Base-by-base conservation (phyloP, 2,329 filamentous ascomycete species). In the Furcasterigmium furcatum region DNA sequence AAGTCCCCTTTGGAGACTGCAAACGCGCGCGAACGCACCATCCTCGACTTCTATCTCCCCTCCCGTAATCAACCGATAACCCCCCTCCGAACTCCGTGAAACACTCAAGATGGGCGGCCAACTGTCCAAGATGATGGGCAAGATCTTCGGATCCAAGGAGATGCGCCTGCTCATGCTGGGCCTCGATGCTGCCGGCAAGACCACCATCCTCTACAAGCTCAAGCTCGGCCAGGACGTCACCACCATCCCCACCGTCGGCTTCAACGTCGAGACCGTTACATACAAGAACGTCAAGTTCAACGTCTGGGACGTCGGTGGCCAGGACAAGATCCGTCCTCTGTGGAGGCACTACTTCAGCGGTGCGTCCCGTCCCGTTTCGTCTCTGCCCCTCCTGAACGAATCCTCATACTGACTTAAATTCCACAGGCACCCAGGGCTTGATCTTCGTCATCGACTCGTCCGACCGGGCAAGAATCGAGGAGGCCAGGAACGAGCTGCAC, bases 231-330 rank as follows among this genome's bases (percentile, higher is more conserved):
- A 96, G 80, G 94, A 95, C 69, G 94, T 97, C 71, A 97, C 94
- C 67, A 99, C 94, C 59, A 99, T 99, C 66, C 94, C 94, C 59
- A 99, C 94, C 66, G 96, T 97, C 66, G 94, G 94, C 64, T 99
- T 99, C 86, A 99, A 99, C 79, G 94, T 99, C 72, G 94, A 99
- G 83, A 97, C 94, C 46, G 94, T 99, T 71, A 91, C 95, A 71
- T 97, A 97, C 82, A 96, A 96, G 84, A 99, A 99, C 84, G 96
- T 96, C 65, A 91, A 96, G 72, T 99, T 99, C 82, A 97, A 92
- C 71, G 94, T 99, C 70, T 99, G 94, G 94, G 94, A 97, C 79
- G 94, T 99, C 66, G 94, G 94, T 80, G 94, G 94, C 72, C 94
- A 99, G 81, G 94, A 99, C 43, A 45, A 45, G 38, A 45, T 45